Evolutionary conservation across 2,329 filamentous ascomycete species (phyloP).

Genomic region (Fusarium equiseti): DNA sequence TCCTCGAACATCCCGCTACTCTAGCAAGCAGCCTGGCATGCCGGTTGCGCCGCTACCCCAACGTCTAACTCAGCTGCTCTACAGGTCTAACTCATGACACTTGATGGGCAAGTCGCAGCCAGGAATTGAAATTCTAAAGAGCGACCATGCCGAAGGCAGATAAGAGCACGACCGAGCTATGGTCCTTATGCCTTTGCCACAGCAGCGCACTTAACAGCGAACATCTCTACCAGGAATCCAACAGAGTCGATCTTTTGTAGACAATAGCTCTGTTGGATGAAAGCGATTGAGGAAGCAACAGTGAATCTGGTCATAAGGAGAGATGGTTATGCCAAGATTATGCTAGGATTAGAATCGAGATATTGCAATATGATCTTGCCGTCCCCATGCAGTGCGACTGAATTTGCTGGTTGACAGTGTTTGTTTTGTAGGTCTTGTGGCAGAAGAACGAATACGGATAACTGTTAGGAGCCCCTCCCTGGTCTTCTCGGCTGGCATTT

Average conservation of each 20-base stretch:
- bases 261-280: slow-evolving; percentile 12
- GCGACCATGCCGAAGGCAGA: slow-evolving; percentile 8
- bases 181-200: slow-evolving; percentile 4
- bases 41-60: slow-evolving; percentile 22
- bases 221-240: slow-evolving; percentile 15
- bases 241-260: slow-evolving; percentile 22
- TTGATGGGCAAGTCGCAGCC: slow-evolving; percentile 23
- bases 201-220: slow-evolving; percentile 1
- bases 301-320: not conserved
- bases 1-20: slow-evolving; percentile 33
- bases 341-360: slow-evolving; percentile 28
- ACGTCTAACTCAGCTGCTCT: slow-evolving; percentile 5
- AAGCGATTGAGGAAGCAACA: slow-evolving; percentile 4
- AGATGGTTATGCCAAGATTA: slow-evolving; percentile 1
- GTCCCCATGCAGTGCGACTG: slow-evolving; percentile 2
- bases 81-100: slow-evolving; percentile 16
- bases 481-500: not conserved
- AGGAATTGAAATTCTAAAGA: slow-evolving; percentile 1
- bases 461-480: not conserved
- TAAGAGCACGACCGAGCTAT: slow-evolving; percentile 11
- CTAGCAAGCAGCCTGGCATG: slow-evolving; percentile 21
- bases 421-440: not conserved
- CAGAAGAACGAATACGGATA: not conserved
- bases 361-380: slow-evolving; percentile 5
- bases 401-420: not conserved